These are phyloP conservation scores for Candida oleophila DNA, from an alignment of 805 yeast species.

Conservation along the genomic window DNA sequence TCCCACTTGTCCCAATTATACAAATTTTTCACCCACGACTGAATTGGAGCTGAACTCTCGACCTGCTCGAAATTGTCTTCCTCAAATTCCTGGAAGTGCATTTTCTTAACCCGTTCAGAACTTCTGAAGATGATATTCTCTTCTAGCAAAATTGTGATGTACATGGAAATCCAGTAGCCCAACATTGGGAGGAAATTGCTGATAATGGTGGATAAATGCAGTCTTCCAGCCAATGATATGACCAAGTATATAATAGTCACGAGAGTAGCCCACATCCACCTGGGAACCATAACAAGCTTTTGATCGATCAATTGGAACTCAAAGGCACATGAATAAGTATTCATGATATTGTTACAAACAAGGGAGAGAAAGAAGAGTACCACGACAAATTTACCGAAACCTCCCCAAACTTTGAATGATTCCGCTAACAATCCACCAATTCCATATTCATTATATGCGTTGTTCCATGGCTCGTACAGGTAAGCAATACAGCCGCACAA, in stretches of 20 bases:
- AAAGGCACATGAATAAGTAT: constrained; percentile 36
- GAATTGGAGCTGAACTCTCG: constrained; percentile 4
- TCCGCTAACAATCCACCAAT: constrained; percentile 33
- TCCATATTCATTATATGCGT: constrained; percentile 25
- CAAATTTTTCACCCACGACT: constrained; percentile 8
- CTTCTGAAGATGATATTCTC: constrained; percentile 33
- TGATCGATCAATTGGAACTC: constrained; percentile 32
- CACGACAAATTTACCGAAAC: constrained; percentile 33
- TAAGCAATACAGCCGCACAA: constrained; percentile 33
- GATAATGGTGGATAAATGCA: constrained; percentile 31
- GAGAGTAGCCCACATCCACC: constrained; percentile 38
- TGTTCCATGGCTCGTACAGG: constrained; percentile 30
- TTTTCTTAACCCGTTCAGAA: constrained; percentile 16
- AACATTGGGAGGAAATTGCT: constrained; percentile 42
- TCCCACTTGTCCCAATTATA: constrained; percentile 35
- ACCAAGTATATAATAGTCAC: constrained; percentile 32
- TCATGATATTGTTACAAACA: constrained; percentile 35
- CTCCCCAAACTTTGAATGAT: constrained; percentile 36
- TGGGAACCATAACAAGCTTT: constrained; percentile 26
- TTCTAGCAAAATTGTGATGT: constrained; percentile 32
- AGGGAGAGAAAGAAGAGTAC: constrained; percentile 30
- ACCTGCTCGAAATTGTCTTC: constrained; percentile 1
- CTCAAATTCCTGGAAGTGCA: constrained; percentile 29
- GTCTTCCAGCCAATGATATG: constrained; percentile 31
- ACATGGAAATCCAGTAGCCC: constrained; percentile 42